Percentiles rank a stretch among this genome's conserved stretches.
Evolutionary conservation across 2,329 filamentous ascomycete species (phyloP).

Genomic region (Colletotrichum sp.): DNA sequence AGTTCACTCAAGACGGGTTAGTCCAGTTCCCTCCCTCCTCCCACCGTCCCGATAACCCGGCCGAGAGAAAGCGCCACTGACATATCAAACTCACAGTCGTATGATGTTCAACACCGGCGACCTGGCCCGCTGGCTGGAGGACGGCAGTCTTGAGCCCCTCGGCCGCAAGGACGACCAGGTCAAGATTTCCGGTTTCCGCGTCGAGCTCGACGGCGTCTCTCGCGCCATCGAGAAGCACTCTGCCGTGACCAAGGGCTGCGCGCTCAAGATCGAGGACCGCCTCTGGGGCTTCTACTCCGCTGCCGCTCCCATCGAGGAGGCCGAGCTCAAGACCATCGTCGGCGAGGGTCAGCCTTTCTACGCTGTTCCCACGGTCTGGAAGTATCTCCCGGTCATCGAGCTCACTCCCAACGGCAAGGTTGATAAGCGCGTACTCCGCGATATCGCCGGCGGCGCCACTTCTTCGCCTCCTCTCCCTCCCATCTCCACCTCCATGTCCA

Average conservation of each 20-base stretch:
- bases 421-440: constrained; percentile 52
- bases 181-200: constrained; percentile 63
- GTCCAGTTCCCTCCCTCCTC: constrained; percentile 8
- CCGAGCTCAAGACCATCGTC: constrained; percentile 43
- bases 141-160: constrained; percentile 59
- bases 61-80: background rate
- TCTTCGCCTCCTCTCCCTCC: background rate
- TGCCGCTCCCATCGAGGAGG: constrained; percentile 35
- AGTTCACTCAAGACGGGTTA: constrained; percentile 57
- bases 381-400: constrained; percentile 48
- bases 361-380: constrained; percentile 53
- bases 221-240: constrained; percentile 51
- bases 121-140: constrained; percentile 56
- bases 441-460: constrained; percentile 27
- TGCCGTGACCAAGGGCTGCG: constrained; percentile 51
- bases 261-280: constrained; percentile 49
- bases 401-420: constrained; percentile 62
- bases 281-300: constrained; percentile 56
- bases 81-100: constrained; percentile 29
- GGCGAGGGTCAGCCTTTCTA: constrained; percentile 57
- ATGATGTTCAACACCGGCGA: constrained; percentile 68
- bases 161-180: constrained; percentile 67
- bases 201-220: constrained; percentile 64
- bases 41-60: background rate
- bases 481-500: background rate